Evolutionary conservation across 768 basidiomycete genomes (phyloP), one percentile per base, ranked within the genome.

Genomic region (Boletus coccyginus): DNA sequence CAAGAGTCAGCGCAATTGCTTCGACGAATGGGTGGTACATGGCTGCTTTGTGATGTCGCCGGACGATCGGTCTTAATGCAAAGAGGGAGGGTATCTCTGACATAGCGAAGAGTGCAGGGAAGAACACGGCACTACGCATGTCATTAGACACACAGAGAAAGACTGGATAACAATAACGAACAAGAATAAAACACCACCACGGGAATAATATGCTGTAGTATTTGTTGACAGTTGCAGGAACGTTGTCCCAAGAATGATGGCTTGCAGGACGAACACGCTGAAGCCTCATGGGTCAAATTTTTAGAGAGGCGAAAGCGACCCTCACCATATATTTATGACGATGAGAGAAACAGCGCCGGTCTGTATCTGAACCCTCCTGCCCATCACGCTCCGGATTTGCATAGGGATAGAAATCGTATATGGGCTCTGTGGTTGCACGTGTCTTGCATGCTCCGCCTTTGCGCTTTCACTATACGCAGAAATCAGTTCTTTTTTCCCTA

Each of bases 141-240:
- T 13, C 35, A 33, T 59, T 7, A 52, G 50, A 47, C 27, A 29
- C 42, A 9, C 5, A 40, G 4, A 16, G 0, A 24, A 13, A 38
- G 1, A 24, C 27, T 0, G 3, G 0, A 39, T 0, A 19, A 38
- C 5, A n/a, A 75, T 27, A 2, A 27, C 81, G 33, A 61, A 87
- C 81, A 93, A 90, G 80, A 92, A 92, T 14, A 93, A 75, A 35
- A 89, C 78, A 66, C 91, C 91, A n/a, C 91, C 91, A 24, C 91
- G 83, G 36, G 87, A 85, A n/a, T 53, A 72, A 40, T 46, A 73
- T 7, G 50, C 57, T 0, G 61, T 55, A 7, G 81, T 81, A 32
- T 64, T 70, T 17, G 72, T 64, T 0, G 75, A 66, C 33, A 80
- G 60, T n/a, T 73, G 63, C 56, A 76, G 76, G 72, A 81, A 83